Conservation (phyloP, 257 asterid species). For the Vinca minor region DNA sequence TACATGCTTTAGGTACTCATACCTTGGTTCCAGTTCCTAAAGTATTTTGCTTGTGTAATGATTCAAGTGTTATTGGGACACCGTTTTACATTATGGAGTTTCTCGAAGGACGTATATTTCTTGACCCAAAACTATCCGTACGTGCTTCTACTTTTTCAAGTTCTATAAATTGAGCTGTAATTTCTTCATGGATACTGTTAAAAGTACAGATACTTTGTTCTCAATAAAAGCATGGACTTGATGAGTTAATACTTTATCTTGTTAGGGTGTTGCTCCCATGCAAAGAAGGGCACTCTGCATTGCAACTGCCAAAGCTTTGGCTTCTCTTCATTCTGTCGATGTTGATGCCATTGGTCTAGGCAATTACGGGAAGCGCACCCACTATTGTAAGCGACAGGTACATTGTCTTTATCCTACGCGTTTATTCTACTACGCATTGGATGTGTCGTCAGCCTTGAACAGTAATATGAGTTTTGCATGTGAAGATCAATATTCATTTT, state of each 20-base stretch:
- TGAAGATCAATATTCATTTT: background rate
- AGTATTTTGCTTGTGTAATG: conserved; percentile 80
- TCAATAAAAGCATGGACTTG: background rate
- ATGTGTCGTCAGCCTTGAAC: background rate
- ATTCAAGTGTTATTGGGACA: conserved; percentile 76
- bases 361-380: conserved; percentile 57
- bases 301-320: conserved; percentile 81
- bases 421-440: background rate
- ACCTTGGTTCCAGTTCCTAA: conserved; percentile 86
- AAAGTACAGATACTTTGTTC: background rate
- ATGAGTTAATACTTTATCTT: conserved; percentile 7
- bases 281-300: conserved; percentile 60
- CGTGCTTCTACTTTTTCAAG: conserved; percentile 9
- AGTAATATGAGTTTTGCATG: background rate
- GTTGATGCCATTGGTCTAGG: conserved; percentile 68
- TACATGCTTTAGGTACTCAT: conserved; percentile 67
- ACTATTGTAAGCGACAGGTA: conserved; percentile 95
- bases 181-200: background rate
- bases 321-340: conserved; percentile 73
- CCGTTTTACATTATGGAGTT: conserved; percentile 96
- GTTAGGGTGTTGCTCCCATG: conserved; percentile 57
- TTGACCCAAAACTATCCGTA: conserved; percentile 85
- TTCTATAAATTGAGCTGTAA: background rate
- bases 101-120: conserved; percentile 83
- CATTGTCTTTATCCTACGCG: conserved; percentile 6